Base-by-base conservation (phyloP, 73 alveolate species). In the Durusdinium trenchii region DNA sequence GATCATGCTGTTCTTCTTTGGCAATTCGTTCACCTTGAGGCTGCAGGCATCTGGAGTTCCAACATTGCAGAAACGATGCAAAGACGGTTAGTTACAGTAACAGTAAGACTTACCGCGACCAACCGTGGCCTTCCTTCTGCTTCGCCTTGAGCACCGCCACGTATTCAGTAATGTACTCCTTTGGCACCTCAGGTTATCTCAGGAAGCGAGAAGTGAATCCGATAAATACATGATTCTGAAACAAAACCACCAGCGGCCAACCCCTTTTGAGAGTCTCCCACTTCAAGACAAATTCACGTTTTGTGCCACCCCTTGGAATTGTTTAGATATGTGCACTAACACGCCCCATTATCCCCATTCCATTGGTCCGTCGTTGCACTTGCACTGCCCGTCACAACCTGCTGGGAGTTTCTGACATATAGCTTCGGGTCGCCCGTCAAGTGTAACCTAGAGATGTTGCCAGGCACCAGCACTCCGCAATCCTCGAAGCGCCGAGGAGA, bases 391-490 rank as follows among this genome's bases (percentile, higher is more conserved):
- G 62, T 38, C 90, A 42, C 23, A 9, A 26, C 60, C 90, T 23
- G 67, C 36, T 42, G 32, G 43, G 43, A 40, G 75, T 46, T n/a
- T 57, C 75, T n/a, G 60, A 43, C 98, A n/a, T 91, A 91, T 32
- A 91, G 98, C 89, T 91, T 91, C 16, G 98, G 98, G 71, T 91
- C 98, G 45, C 90, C 64, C 23, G 98, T 71, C 87, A 91, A 61
- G 75, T 91, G 98, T 47, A 91, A 43, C 32, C 98, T 45, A 6
- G 98, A 91, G 62, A 91, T 91, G 78, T 91, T 91, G 75, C 98
- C 98, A 36, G 98, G 98, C 75, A 91, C 98, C 57, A 91, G 89
- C 90, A 91, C 98, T 6, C 98, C 98, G 67, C 98, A 91, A 76
- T 91, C 98, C 98, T 91, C 18, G 48, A 20, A 6, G 61, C 48